Percentiles rank a stretch among this genome's conserved stretches.
Conservation (phyloP, 345 rosid genomes). For the Balakata baccata region DNA sequence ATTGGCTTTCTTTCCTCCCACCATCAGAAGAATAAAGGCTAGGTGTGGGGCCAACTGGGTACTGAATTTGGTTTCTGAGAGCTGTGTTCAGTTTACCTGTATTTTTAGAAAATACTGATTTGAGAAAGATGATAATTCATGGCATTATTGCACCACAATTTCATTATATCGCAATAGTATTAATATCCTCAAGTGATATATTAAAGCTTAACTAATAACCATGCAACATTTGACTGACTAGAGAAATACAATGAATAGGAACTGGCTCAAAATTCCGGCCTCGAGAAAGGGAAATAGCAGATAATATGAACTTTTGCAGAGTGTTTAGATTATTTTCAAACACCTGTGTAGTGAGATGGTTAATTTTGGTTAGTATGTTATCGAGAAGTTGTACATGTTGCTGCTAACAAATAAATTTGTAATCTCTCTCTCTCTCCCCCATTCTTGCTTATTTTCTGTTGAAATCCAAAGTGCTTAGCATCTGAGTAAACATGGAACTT, state of each 20-base stretch:
- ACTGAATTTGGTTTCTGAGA: background rate
- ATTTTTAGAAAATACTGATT: background rate
- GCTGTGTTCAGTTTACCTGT: too few relatives aligned
- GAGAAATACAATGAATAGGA: background rate
- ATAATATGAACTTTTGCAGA: background rate
- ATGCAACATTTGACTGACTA: background rate
- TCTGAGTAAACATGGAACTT: conserved; percentile 9
- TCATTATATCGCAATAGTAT: background rate
- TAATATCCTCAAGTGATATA: background rate
- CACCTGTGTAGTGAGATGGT: background rate
- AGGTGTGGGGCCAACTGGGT: background rate
- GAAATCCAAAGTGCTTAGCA: background rate
- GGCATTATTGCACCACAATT: background rate
- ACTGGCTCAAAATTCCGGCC: background rate
- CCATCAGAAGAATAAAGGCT: too few relatives aligned
- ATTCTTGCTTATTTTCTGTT: background rate
- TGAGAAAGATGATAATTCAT: background rate
- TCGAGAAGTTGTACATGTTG: background rate
- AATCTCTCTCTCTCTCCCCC: background rate
- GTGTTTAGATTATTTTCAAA: background rate
- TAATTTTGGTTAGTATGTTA: background rate
- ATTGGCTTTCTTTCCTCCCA: too few relatives aligned
- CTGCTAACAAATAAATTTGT: background rate
- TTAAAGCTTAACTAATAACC: background rate
- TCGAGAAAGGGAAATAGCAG: background rate